A percentile compares a stretch with the other conserved stretches of the same genome.
phyloP scores from a whole-genome alignment of 2,329 filamentous ascomycete species.

The Aschersonia sp. region DNA sequence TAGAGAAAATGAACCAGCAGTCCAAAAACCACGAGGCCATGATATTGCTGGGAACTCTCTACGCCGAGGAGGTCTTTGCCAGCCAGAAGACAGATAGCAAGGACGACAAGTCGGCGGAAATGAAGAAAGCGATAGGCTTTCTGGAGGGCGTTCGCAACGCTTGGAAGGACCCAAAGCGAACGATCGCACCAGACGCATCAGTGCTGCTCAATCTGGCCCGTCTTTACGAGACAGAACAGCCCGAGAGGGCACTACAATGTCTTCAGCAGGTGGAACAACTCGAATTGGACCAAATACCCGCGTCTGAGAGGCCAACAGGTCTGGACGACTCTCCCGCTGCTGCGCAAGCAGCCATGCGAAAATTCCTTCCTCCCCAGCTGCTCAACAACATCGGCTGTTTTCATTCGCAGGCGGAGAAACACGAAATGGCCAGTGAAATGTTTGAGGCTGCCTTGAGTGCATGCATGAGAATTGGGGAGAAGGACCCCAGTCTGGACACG shows the following conservation, averaged over 20 bases:
- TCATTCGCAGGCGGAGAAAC: slow-evolving; percentile 75
- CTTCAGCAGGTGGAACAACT: slow-evolving; percentile 84
- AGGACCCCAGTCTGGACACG: slow-evolving; percentile 62
- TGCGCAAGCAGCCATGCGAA: slow-evolving; percentile 48
- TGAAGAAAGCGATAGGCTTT: slow-evolving; percentile 72
- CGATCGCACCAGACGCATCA: slow-evolving; percentile 63
- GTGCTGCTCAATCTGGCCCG: slow-evolving; percentile 85
- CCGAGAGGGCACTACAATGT: slow-evolving; percentile 85
- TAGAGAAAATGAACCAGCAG: slow-evolving; percentile 89
- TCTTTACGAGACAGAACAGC: slow-evolving; percentile 72
- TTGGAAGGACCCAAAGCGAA: slow-evolving; percentile 90
- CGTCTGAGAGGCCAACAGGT: slow-evolving; percentile 49
- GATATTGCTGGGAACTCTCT: slow-evolving; percentile 78
- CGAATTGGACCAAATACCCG: slow-evolving; percentile 64
- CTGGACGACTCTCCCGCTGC: slow-evolving; percentile 37
- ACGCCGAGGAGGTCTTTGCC: slow-evolving; percentile 86
- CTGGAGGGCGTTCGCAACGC: slow-evolving; percentile 72
- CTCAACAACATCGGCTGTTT: slow-evolving; percentile 98
- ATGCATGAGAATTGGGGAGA: slow-evolving; percentile 67
- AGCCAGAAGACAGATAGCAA: slow-evolving; percentile 56
- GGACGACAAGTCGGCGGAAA: slow-evolving; percentile 76
- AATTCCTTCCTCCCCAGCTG: slow-evolving; percentile 73
- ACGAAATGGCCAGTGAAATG: slow-evolving; percentile 64
- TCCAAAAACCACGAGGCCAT: slow-evolving; percentile 77
- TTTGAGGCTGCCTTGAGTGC: slow-evolving; percentile 87